Percentiles rank a stretch among this genome's conserved stretches.
phyloP scores from a whole-genome alignment of 169 alveolate species.

The Plasmodium billcollinsi region DNA sequence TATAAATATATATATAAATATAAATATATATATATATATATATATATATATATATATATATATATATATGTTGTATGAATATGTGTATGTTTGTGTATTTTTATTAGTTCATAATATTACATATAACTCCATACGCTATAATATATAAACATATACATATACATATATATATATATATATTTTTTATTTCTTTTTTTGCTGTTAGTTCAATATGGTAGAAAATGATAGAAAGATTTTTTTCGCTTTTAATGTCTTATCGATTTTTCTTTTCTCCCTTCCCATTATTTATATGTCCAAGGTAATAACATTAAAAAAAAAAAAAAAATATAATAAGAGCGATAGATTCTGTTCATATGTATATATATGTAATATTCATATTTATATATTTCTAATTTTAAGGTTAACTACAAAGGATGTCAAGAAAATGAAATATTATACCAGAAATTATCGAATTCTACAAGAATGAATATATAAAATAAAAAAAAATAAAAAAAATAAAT shows the following conservation, averaged over 20 bases:
- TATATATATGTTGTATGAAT: too few relatives aligned
- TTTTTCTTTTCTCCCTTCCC: conserved; percentile 42
- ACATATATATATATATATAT: conserved; percentile 1
- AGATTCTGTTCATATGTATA: neutral
- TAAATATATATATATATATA: neutral
- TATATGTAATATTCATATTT: neutral
- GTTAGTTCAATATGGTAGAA: conserved; percentile 76
- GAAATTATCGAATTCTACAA: conserved; percentile 4
- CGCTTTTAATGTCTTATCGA: conserved; percentile 47
- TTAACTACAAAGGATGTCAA: conserved; percentile 66
- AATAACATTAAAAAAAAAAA: conserved; percentile 7
- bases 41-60: neutral
- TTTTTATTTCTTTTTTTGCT: neutral
- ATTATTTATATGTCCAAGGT: conserved; percentile 45
- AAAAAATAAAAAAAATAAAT: too few relatives aligned
- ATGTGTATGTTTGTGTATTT: too few relatives aligned
- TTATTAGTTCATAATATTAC: too few relatives aligned
- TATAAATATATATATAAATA: neutral
- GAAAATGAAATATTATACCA: conserved; percentile 60
- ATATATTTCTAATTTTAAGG: conserved; percentile 41
- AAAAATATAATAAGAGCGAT: neutral
- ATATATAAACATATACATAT: neutral
- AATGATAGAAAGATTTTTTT: conserved; percentile 61
- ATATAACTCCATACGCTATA: neutral
- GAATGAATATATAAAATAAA: too few relatives aligned